Evolutionary conservation across 257 asterid species (phyloP), one percentile per base, ranked within the genome.

Genomic region (Salvia rosmarinus): DNA sequence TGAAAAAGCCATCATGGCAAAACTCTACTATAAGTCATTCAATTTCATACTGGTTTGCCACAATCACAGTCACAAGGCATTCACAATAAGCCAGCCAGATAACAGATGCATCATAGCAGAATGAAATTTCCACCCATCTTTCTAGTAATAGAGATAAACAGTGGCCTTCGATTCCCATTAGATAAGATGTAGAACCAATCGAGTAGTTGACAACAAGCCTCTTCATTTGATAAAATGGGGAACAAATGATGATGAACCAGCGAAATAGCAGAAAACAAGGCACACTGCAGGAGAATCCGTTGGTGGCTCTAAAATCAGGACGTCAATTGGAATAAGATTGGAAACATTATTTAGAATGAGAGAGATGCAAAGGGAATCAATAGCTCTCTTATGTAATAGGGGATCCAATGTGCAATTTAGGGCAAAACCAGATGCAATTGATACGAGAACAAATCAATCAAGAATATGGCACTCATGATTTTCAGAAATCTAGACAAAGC

Each of bases 381-480:
- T 57, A 6, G 42, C 64, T 11, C n/a, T 16, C n/a, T 37, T 6
- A 14, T 9, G 47, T 4, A 28, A 51, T 51, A 19, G 14, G 59
- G 35, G 13, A 50, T 20, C 47, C 16, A 7, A 12, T 30, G 46
- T 37, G 47, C 11, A 47, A 40, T 64, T 50, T 17, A 8, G 58
- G 62, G 17, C 21, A 57, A 60, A 67, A 19, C 68, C 14, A 21
- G 16, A 64, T 10, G 55, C 39, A 40, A 64, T 12, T 20, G 54
- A 13, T 6, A 62, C 6, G n/a, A 46, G 10, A 23, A 43, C 52
- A 14, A 35, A 67, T 19, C 5, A 17, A 39, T 65, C 66, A 39
- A 25, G 59, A 47, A 71, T 34, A 67, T 23, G 3, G 16, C 52
- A 62, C 39, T 21, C 63, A 28, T 62, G 70, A 70, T 47, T 50